Conservation (phyloP, 2,329 filamentous ascomycete genomes). For the Leptodontidium sp. region DNA sequence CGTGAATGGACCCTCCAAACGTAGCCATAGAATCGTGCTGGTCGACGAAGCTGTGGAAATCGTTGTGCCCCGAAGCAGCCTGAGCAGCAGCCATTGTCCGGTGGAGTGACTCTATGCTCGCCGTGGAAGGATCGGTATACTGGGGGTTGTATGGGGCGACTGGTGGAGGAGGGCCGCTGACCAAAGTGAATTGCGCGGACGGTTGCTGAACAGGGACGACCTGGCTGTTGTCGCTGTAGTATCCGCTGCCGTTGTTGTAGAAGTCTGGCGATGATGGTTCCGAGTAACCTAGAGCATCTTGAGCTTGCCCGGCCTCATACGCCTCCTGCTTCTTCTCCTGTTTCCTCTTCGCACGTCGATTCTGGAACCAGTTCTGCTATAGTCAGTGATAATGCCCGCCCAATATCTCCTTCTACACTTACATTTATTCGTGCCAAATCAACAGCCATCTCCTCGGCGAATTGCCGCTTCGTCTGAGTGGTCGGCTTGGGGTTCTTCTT, state of each 20-base stretch:
- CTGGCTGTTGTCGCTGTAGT: conserved; percentile 32
- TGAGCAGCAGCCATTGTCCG: conserved; percentile 41
- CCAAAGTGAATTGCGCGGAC: conserved; percentile 31
- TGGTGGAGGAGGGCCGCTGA: conserved; percentile 38
- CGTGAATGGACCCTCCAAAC: conserved; percentile 34
- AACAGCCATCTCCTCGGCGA: conserved; percentile 68
- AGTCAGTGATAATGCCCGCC: conserved; percentile 33
- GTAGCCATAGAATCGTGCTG: conserved; percentile 29
- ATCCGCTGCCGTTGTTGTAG: conserved; percentile 32
- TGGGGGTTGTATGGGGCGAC: conserved; percentile 43
- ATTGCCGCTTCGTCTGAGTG: conserved; percentile 66
- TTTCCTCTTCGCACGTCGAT: conserved; percentile 61
- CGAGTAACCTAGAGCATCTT: conserved; percentile 40
- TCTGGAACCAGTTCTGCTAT: conserved; percentile 75
- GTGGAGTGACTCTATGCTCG: conserved; percentile 43
- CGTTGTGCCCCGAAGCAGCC: conserved; percentile 33
- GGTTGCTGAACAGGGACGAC: conserved; percentile 30
- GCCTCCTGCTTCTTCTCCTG: conserved; percentile 66
- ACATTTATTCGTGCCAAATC: conserved; percentile 71
- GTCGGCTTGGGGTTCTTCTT: conserved; percentile 71
- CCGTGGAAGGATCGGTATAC: conserved; percentile 40
- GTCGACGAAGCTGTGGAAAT: conserved; percentile 35
- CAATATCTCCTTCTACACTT: conserved; percentile 56
- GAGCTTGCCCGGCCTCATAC: conserved; percentile 54
- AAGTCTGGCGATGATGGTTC: conserved; percentile 44